Evolutionary conservation across 129 eudicot species (phyloP), one percentile per base, ranked within the genome.

Genomic region (Logfia minima): DNA sequence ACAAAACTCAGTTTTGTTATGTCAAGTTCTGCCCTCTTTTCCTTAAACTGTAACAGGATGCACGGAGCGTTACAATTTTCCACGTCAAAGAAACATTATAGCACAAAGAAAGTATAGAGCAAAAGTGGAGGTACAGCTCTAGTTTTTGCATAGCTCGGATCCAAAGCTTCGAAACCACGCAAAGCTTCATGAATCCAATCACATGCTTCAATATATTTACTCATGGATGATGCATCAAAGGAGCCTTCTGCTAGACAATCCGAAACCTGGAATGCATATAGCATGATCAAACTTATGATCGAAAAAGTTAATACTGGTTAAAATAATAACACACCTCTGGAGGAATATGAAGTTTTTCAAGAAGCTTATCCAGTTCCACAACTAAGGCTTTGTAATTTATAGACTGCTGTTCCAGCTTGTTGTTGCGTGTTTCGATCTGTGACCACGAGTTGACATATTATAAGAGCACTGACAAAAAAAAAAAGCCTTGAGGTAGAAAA

Each of bases 341-440:
- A 72, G 96, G 95, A 55, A 90, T 84, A 78, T 85, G 89, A 67
- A 93, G 73, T 80, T 78, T 86, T 74, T 84, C 95, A 82, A 93
- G 91, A 88, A 92, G 98, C 79, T 79, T 85, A 45, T 93, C 96
- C 56, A 93, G 91, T 82, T 93, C 96, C 70, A 84, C 95, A 75
- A 83, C 75, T 76, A 93, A 79, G n/a, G 89, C 71, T 82, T 84
- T 88, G 68, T 93, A 90, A 81, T 93, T 88, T 37, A 87, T 83
- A 48, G 98, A 93, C 77, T 90, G 96, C 90, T 82, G 84, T 87
- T 90, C 92, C 89, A 93, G 87, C 91, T 90, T 93, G 88, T 93
- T 93, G 77, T 93, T 93, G 53, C 92, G 84, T 43, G 90, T 79
- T 87, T 93, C 96, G 78, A 90, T 90, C 95, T 93, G 96, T 81